phyloP scores from a whole-genome alignment of 2,329 filamentous ascomycete species.

The Volutella citrinella region DNA sequence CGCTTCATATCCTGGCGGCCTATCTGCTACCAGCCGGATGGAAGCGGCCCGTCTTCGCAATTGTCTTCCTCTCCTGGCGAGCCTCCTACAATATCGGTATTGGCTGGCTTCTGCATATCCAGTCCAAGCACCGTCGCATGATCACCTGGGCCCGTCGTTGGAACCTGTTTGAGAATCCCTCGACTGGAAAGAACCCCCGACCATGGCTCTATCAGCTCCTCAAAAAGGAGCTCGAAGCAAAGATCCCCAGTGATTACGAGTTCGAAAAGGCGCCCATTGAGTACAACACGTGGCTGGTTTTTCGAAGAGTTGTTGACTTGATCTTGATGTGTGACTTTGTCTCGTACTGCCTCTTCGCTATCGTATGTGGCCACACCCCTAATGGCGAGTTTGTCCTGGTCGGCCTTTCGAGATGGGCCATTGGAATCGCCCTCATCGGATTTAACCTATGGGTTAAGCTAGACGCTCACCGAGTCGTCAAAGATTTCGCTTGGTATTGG shows the following conservation, averaged over 20 bases:
- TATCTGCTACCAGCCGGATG: constrained; percentile 67
- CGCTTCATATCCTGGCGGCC: constrained; percentile 68
- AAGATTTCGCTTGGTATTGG: constrained; percentile 99
- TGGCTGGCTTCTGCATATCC: constrained; percentile 80
- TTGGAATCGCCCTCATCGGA: constrained; percentile 74
- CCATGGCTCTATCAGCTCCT: constrained; percentile 80
- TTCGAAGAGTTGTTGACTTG: constrained; percentile 90
- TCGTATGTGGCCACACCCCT: constrained; percentile 78
- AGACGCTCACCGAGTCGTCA: constrained; percentile 95
- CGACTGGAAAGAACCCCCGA: constrained; percentile 76
- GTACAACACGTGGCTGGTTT: constrained; percentile 99
- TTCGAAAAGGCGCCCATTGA: constrained; percentile 92
- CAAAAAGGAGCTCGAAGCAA: constrained; percentile 87
- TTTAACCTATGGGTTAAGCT: constrained; percentile 99
- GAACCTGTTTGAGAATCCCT: constrained; percentile 80
- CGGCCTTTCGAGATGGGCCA: constrained; percentile 71
- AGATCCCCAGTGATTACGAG: constrained; percentile 89
- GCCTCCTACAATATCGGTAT: constrained; percentile 92
- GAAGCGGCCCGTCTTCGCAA: constrained; percentile 75
- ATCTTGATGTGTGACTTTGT: constrained; percentile 99
- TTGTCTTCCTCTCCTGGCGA: constrained; percentile 89
- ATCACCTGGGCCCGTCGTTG: constrained; percentile 85
- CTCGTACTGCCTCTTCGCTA: constrained; percentile 93
- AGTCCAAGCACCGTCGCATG: constrained; percentile 84
- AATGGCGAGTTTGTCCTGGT: constrained; percentile 67